phyloP scores from a whole-genome alignment of 1,284 basidiomycete species.

The Pyrrhoderma lamaoense region DNA sequence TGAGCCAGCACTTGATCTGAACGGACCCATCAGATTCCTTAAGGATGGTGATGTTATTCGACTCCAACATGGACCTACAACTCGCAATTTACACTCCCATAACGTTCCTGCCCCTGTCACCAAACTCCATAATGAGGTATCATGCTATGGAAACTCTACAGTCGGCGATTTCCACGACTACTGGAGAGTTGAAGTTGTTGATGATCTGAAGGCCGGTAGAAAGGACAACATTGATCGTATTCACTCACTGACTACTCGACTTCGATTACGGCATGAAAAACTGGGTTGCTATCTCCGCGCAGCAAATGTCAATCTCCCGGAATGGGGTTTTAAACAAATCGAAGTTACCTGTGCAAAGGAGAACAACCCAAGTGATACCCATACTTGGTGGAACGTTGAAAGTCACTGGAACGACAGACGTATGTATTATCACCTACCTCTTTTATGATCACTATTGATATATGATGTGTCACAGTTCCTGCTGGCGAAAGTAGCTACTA shows the following conservation, averaged over 20 bases:
- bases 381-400: conserved; percentile 98
- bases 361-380: conserved; percentile 74
- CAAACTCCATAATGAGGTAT: conserved; percentile 88
- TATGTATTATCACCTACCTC: conserved; percentile 38
- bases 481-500: conserved; percentile 78
- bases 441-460: neutral
- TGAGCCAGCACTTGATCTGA: conserved; percentile 55
- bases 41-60: conserved; percentile 76
- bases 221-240: conserved; percentile 60
- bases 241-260: conserved; percentile 83
- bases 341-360: conserved; percentile 93
- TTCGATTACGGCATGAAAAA: conserved; percentile 76
- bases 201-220: conserved; percentile 70
- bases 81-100: conserved; percentile 93
- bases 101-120: conserved; percentile 81
- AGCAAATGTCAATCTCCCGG: conserved; percentile 83
- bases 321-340: conserved; percentile 99
- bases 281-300: conserved; percentile 88
- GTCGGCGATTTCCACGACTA: conserved; percentile 86
- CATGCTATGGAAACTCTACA: conserved; percentile 85
- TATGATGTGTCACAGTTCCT: conserved; percentile 53
- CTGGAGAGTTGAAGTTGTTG: conserved; percentile 93
- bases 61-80: conserved; percentile 75
- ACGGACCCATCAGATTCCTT: conserved; percentile 66
- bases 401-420: conserved; percentile 91